phyloP scores from a whole-genome alignment of 2,329 filamentous ascomycete genomes.

The Fusarium hainanense region DNA sequence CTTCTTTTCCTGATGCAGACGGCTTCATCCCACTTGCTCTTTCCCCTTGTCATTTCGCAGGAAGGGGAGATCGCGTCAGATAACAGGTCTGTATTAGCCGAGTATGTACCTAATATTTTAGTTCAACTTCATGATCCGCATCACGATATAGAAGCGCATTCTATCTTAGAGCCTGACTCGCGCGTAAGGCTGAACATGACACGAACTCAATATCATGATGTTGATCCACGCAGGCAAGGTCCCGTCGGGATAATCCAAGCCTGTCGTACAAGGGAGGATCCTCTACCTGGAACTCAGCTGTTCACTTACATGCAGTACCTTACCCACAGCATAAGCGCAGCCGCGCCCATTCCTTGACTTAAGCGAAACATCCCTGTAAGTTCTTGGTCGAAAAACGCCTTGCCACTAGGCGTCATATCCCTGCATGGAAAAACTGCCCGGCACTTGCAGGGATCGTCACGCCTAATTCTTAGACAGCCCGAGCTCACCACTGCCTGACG shows the following conservation, averaged over 20 bases:
- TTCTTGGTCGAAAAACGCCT: conserved; percentile 24
- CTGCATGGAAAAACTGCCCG: conserved; percentile 12
- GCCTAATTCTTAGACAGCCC: conserved; percentile 17
- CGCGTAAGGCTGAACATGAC: conserved; percentile 13
- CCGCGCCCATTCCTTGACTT: conserved; percentile 1
- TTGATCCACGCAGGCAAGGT: not conserved
- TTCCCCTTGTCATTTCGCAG: not conserved
- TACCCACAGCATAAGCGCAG: conserved; percentile 13
- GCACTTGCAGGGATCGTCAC: conserved; percentile 15
- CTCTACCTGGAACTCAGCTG: not conserved
- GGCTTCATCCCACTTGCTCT: not conserved
- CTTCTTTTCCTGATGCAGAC: not conserved
- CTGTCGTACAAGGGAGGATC: not conserved
- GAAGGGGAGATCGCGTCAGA: not conserved
- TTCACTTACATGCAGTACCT: not conserved
- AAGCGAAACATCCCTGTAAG: conserved; percentile 1
- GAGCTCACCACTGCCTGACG: conserved; percentile 13
- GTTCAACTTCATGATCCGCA: not conserved
- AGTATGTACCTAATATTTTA: conserved; percentile 3
- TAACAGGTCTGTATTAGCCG: not conserved
- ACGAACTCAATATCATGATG: not conserved
- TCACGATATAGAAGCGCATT: not conserved
- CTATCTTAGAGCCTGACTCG: conserved; percentile 10
- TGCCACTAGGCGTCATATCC: conserved; percentile 33
- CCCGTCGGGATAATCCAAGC: not conserved